These are phyloP conservation scores for Prunus salicina DNA, from an alignment of 306 rosid genomes.

Conservation along the genomic window DNA sequence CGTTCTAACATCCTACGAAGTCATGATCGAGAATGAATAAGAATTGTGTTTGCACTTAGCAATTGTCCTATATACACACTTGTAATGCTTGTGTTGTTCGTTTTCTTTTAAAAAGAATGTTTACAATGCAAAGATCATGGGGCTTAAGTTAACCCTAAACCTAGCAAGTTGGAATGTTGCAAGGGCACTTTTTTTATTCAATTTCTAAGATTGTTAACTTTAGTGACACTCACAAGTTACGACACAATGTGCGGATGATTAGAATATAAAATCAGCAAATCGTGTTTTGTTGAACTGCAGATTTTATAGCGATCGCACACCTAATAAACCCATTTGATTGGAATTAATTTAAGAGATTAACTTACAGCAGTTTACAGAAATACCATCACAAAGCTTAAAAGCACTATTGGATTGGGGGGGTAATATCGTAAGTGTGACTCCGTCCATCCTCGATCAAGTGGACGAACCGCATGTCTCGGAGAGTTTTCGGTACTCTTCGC, in stretches of 20 bases:
- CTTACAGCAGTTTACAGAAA: background rate
- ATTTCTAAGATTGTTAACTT: too few relatives aligned
- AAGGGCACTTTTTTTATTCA: too few relatives aligned
- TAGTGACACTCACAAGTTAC: too few relatives aligned
- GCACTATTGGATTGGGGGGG: background rate
- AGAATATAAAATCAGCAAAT: background rate
- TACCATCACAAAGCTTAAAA: background rate
- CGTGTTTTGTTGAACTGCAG: background rate
- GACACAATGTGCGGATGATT: background rate
- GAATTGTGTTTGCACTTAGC: too few relatives aligned
- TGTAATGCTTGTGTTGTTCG: background rate
- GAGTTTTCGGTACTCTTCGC: constrained; percentile 7
- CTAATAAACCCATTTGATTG: background rate
- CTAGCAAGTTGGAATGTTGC: background rate
- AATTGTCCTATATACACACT: background rate
- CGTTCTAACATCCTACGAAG: too few relatives aligned
- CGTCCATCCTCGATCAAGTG: background rate
- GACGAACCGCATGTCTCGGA: constrained; percentile 35
- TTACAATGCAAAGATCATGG: too few relatives aligned
- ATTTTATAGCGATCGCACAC: background rate
- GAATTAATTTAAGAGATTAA: background rate
- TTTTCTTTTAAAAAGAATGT: background rate
- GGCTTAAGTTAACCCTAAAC: too few relatives aligned
- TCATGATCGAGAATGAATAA: too few relatives aligned
- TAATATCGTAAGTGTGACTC: background rate